Evolutionary conservation across 768 basidiomycete species (phyloP).

Genomic region (Pleurotus salmoneostramineus): DNA sequence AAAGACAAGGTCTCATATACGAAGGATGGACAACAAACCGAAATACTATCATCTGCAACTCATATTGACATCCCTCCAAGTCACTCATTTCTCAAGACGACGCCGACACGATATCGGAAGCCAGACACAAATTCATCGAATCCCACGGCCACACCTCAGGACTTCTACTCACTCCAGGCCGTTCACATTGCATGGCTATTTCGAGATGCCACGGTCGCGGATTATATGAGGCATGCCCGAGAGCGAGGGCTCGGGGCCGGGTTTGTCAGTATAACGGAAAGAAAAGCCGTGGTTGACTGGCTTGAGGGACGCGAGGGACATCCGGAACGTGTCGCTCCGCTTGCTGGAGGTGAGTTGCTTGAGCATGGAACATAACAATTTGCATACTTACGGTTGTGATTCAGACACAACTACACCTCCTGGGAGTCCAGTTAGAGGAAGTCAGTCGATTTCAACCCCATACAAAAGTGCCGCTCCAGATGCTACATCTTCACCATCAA

Average conservation of each 20-base stretch:
- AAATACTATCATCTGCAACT: constrained; percentile 53
- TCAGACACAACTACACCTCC: constrained; percentile 56
- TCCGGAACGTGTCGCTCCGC: constrained; percentile 48
- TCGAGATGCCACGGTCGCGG: constrained; percentile 68
- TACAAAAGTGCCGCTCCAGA: constrained; percentile 23
- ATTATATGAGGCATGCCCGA: constrained; percentile 86
- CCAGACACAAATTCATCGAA: constrained; percentile 42
- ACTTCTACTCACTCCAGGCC: constrained; percentile 78
- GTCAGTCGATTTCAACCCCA: constrained; percentile 19
- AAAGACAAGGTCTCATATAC: constrained; percentile 48
- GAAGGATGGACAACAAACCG: constrained; percentile 33
- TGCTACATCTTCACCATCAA: constrained; percentile 46
- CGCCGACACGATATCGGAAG: constrained; percentile 75
- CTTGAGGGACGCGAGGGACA: constrained; percentile 55
- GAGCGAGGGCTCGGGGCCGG: constrained; percentile 70
- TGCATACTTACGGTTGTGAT: constrained; percentile 14
- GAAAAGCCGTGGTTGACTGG: constrained; percentile 85
- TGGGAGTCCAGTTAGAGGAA: constrained; percentile 34
- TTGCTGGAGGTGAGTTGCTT: constrained; percentile 28
- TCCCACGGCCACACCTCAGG: constrained; percentile 41
- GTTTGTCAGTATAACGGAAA: constrained; percentile 83
- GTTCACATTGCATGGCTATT: constrained; percentile 84
- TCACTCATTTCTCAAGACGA: constrained; percentile 62
- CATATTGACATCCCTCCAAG: constrained; percentile 57
- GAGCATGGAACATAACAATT: background rate